Base-by-base conservation (phyloP, 2,329 filamentous ascomycete species). In the Nothophaeocryptopus gaeumannii region DNA sequence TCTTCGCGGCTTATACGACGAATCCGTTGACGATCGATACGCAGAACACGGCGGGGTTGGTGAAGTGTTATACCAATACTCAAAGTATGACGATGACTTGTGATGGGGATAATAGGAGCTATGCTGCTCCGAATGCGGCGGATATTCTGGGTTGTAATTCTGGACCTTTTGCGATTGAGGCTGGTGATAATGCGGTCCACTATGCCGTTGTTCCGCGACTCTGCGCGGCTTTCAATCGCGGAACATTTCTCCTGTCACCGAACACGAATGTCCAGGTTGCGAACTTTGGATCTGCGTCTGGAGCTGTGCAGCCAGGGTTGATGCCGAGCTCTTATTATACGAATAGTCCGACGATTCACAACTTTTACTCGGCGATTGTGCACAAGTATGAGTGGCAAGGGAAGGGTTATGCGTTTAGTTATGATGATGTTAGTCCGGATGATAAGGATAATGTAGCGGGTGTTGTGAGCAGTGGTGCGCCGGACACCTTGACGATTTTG, bases 201-300 rank as follows among this genome's bases (percentile, higher is more conserved):
- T 67, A 70, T 50, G 84, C 84, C 35, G 78, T 91, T 41, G 83
- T 83, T 2, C 85, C 88, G 0, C 78, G 88, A 12, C 71, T 93
- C 10, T 81, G 85, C 1, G 88, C 88, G 1, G 86, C 85, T 1
- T 81, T 92, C 61, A 88, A 91, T 69, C 78, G 88, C 14, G 82
- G 79, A 12, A 91, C 86, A 5, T 70, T 93, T 48, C 67, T 87
- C 44, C 63, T 67, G 0, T 56, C 61, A 1, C 20, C 20, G 20
- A 7, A 26, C 20, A 26, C 20, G 20, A 26, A 26, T 7, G 20
- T 26, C 7, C 20, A 26, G 7, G 20, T 26, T 3, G 20, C 20
- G 4, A 26, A 26, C 20, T 26, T 26, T 26, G 20, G 20, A 7
- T 26, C 20, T 26, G 20, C 20, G 20, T 76, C 74, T 1, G 78